A percentile compares a stretch with the other conserved stretches of the same genome.
phyloP scores from a whole-genome alignment of 2,329 filamentous ascomycete species.

The Davidsoniella eucalypti region DNA sequence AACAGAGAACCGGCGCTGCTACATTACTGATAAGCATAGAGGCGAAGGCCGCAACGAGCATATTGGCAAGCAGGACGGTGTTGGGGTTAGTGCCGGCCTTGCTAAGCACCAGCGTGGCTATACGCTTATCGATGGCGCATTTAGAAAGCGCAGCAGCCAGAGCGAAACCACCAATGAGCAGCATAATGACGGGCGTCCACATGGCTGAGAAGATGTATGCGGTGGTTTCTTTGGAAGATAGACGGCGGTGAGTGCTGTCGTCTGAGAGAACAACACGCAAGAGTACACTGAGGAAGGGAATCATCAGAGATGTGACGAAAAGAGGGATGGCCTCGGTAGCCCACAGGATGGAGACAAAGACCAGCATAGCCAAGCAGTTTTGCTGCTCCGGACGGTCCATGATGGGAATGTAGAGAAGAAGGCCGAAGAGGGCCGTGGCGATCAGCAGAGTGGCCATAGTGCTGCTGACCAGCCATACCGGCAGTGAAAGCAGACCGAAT shows the following conservation, averaged over 20 bases:
- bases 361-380: constrained; percentile 83
- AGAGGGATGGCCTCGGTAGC: constrained; percentile 95
- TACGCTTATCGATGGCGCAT: constrained; percentile 93
- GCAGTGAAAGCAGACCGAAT: constrained; percentile 58
- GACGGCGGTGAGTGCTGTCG: constrained; percentile 45
- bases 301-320: constrained; percentile 86
- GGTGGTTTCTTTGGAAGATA: constrained; percentile 68
- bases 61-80: constrained; percentile 87
- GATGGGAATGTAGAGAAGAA: constrained; percentile 60
- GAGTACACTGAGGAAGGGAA: constrained; percentile 83
- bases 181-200: constrained; percentile 99
- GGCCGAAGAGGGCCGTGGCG: constrained; percentile 56
- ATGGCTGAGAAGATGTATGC: constrained; percentile 81
- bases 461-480: constrained; percentile 67
- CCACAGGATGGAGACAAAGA: constrained; percentile 90
- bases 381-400: constrained; percentile 82
- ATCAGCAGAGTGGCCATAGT: constrained; percentile 62
- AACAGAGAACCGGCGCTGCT: constrained; percentile 88
- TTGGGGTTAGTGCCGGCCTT: constrained; percentile 85
- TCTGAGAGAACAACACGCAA: constrained; percentile 71
- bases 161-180: constrained; percentile 88
- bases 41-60: constrained; percentile 94
- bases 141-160: constrained; percentile 90
- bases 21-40: constrained; percentile 99
- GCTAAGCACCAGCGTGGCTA: constrained; percentile 89